These are phyloP conservation scores for Lantana camara DNA, from an alignment of 257 asterid genomes.

Conservation along the genomic window DNA sequence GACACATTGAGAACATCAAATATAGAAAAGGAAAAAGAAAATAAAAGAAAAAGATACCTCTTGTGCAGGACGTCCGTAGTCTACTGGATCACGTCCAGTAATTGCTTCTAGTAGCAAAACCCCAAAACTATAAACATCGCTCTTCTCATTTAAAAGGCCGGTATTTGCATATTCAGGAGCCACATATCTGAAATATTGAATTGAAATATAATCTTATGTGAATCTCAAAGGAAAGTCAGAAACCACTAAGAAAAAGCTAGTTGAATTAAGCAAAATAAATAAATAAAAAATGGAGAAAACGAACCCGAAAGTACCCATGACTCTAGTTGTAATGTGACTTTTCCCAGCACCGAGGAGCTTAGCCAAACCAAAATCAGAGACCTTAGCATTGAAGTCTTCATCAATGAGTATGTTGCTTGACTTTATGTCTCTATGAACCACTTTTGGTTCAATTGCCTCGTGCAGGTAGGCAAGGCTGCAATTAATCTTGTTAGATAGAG, in stretches of 20 bases:
- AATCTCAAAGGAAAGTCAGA: not conserved
- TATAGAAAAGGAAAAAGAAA: not conserved
- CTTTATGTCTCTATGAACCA: slow-evolving; percentile 91
- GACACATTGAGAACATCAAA: not conserved
- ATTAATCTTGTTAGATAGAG: slow-evolving; percentile 11
- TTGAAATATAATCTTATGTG: not conserved
- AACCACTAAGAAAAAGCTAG: not conserved
- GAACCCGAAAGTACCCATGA: slow-evolving; percentile 98
- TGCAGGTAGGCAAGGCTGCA: slow-evolving; percentile 93
- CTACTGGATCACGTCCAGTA: slow-evolving; percentile 98
- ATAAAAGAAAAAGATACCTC: slow-evolving; percentile 54
- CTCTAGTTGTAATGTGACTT: slow-evolving; percentile 92
- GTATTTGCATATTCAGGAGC: slow-evolving; percentile 98
- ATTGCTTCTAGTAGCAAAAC: slow-evolving; percentile 85
- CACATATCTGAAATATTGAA: slow-evolving; percentile 64
- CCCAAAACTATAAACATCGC: slow-evolving; percentile 95
- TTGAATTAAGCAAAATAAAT: not conserved
- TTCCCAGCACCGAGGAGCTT: slow-evolving; percentile 93
- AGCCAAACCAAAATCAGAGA: slow-evolving; percentile 96
- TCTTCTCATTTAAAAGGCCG: slow-evolving; percentile 92
- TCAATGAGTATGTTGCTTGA: slow-evolving; percentile 94
- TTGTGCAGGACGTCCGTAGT: slow-evolving; percentile 88
- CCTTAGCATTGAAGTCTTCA: slow-evolving; percentile 85
- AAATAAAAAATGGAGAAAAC: slow-evolving; percentile 21
- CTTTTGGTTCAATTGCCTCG: slow-evolving; percentile 96